These are phyloP conservation scores for Mucor sp. DNA, from an alignment of 371 early-diverging fungal genomes.

Conservation along the genomic window DNA sequence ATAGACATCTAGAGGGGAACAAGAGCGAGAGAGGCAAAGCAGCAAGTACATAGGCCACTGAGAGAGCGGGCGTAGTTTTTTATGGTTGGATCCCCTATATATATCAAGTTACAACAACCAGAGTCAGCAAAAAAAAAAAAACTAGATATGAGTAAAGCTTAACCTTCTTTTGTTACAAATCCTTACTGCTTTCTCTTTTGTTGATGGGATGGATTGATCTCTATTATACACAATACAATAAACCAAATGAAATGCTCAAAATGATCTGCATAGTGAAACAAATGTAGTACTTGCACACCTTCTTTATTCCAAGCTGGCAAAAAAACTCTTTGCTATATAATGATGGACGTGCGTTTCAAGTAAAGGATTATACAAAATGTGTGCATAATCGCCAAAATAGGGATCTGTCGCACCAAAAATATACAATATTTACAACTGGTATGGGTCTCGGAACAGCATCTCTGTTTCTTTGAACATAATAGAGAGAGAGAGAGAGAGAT, in stretches of 20 bases:
- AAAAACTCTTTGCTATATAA: neutral
- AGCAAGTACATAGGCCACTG: neutral
- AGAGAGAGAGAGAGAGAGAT: neutral
- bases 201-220: no score
- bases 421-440: neutral
- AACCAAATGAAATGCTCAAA: neutral
- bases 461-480: conserved; percentile 5
- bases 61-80: neutral
- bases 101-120: neutral
- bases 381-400: conserved; percentile 25
- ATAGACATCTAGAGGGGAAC: neutral
- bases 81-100: neutral
- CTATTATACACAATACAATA: neutral
- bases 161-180: neutral
- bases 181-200: neutral
- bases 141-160: neutral
- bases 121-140: conserved; percentile 14
- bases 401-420: conserved; percentile 24
- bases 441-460: conserved; percentile 17
- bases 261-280: conserved; percentile 2
- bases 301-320: neutral
- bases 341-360: conserved; percentile 22
- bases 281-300: conserved; percentile 3
- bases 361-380: conserved; percentile 1
- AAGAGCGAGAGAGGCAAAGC: neutral